phyloP scores from a whole-genome alignment of 208 protist species.

The Leishmania tropica region DNA sequence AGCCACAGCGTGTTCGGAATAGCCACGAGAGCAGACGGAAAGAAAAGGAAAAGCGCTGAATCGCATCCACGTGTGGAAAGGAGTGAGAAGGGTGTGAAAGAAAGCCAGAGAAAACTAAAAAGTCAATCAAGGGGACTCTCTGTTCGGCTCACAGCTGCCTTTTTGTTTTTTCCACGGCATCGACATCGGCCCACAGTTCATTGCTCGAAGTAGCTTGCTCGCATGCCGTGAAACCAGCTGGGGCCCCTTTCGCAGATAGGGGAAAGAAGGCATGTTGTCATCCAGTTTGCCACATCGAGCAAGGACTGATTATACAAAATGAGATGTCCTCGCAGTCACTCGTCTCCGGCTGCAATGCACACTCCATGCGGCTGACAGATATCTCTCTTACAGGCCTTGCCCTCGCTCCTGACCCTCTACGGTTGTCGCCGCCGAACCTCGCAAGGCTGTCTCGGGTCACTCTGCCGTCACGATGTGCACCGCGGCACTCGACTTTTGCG shows the following conservation, averaged over 20 bases:
- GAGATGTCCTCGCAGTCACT: constrained; percentile 14
- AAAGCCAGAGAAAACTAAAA: not conserved
- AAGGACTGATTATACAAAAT: constrained; percentile 13
- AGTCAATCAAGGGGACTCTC: not conserved
- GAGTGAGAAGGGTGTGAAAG: not conserved
- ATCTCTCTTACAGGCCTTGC: not conserved
- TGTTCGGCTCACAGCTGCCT: not conserved
- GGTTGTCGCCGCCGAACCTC: not conserved
- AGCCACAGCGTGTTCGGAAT: not conserved
- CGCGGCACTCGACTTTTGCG: not conserved
- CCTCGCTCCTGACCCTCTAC: not conserved
- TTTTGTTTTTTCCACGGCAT: not conserved
- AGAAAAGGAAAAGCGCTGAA: not conserved
- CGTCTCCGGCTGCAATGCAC: constrained; percentile 5
- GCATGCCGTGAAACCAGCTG: not conserved
- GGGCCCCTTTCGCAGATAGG: not conserved
- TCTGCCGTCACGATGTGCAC: not conserved
- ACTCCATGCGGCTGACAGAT: constrained; percentile 26
- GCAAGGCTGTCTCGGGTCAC: not conserved
- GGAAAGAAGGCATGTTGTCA: constrained; percentile 9
- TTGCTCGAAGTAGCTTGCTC: not conserved
- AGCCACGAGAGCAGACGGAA: not conserved
- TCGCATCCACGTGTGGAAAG: not conserved
- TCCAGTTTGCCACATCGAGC: constrained; percentile 10
- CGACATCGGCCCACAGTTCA: not conserved